Evolutionary conservation across 2,329 filamentous ascomycete genomes (phyloP), one percentile per base, ranked within the genome.

Genomic region (Calonectria henricotiae): DNA sequence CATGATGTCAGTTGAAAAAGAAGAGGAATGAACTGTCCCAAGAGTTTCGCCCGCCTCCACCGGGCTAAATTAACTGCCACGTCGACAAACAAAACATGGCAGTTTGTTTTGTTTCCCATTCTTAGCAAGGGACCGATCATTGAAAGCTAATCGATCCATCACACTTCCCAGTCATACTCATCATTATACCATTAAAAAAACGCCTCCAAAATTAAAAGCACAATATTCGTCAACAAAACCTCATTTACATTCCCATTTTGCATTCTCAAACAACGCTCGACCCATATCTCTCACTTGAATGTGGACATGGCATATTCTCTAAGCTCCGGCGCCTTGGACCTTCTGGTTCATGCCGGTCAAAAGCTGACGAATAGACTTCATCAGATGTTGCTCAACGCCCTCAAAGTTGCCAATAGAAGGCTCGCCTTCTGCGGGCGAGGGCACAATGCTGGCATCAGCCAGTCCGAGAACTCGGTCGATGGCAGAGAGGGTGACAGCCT

Each of bases 401-500:
- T 84, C 83, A 61, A 84, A 79, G 62, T 81, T 81, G 39, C 78
- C 78, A 7, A 72, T 75, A 25, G 75, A 70, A 17, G 77, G 67
- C 65, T 83, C 79, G n/a, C 79, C 79, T 51, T 82, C 81, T 5
- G 73, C 77, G 5, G 77, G 74, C 5, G 79, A 80, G 2, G 81
- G 78, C 23, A 83, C 78, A 30, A 85, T 83, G 71, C 84, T 87
- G 5, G 81, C 81, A 39, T 85, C 82, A 4, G 85, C 83, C 20
- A 88, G 81, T 3, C 86, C 86, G 7, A 88, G 79, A 2, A 86
- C 85, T 25, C 86, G 85, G 71, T 88, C 84, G 55, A 88, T 86
- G 13, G 86, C 86, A 2, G 86, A 88, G 37, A 88, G 76, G 0
- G 87, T 80, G 39, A 88, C 79, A 12, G 83, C 82, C 73, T 88